Evolutionary conservation across 257 asterid genomes (phyloP), one percentile per base, ranked within the genome.

Genomic region (Verbena officinalis): DNA sequence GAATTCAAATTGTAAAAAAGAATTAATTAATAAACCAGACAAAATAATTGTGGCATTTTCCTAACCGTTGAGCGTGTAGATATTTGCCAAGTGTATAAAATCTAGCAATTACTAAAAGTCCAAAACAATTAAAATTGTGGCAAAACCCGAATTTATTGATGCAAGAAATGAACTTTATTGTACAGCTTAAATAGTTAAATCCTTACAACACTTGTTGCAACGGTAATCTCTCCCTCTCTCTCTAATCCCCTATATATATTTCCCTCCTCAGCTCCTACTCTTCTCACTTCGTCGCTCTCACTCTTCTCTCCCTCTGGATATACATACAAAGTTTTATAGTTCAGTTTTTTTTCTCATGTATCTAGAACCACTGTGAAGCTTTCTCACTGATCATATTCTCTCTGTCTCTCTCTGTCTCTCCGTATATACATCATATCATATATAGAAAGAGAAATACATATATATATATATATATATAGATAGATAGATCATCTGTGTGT

Each of bases 211-310:
- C 21, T 9, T 4, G 31, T 68, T 55, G 46, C 78, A 77, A 77
- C 76, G 82, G 78, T 73, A 58, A 64, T 16, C 40, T 64, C 55
- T 52, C 3, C 40, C 7, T 5, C 11, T 4, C 40, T 36, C 11
- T 4, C 22, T 22, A 14, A 36, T 9, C 50, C 59, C 38, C 64
- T 62, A 68, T 77, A 72, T 43, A 67, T 0, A 12, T 4, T 5
- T 5, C 36, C 23, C 33, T 24, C 62, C 11, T 36, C 40, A 9
- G 16, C 58, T 39, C 31, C 31, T 51, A 6, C 17, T 22, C 43
- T 40, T 43, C 6, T 52, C 33, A 42, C 3, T 13, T 42, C n/a
- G n/a, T n/a, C n/a, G n/a, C 17, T n/a, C 64, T 24, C 30, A 4
- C n/a, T 27, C 59, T 19, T 9, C n/a, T 27, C 59, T 19, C 49